Evolutionary conservation across 352 stramenopile genomes (phyloP).

Genomic region (Plasmopara viticola): DNA sequence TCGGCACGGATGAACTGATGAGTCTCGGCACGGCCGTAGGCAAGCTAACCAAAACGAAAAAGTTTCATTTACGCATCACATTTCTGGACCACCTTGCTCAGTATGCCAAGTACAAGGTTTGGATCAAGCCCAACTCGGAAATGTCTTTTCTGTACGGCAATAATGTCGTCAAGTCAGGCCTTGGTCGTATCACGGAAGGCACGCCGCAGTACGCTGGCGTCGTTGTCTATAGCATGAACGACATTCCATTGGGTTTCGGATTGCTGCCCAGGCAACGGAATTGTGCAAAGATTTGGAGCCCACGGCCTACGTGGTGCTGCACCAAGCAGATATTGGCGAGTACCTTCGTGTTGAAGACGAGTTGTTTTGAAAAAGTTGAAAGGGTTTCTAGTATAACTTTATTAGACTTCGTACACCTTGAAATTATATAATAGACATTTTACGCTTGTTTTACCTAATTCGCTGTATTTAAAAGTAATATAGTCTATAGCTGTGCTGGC

Average conservation of each 20-base stretch:
- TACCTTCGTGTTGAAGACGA: slow-evolving; percentile 98
- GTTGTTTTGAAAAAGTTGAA: slow-evolving; percentile 84
- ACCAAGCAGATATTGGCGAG: slow-evolving; percentile 99
- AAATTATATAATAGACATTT: slow-evolving; percentile 60
- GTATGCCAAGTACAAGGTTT: slow-evolving; percentile 99
- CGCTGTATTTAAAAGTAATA: slow-evolving; percentile 13
- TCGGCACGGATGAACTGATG: slow-evolving; percentile 92
- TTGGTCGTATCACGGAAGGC: slow-evolving; percentile 96
- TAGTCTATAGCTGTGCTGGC: slow-evolving; percentile 19
- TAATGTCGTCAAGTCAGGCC: slow-evolving; percentile 97
- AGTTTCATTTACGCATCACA: slow-evolving; percentile 98
- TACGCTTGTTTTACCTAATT: slow-evolving; percentile 25
- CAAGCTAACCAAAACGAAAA: slow-evolving; percentile 99
- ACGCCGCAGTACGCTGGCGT: slow-evolving; percentile 98
- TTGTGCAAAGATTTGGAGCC: slow-evolving; percentile 94
- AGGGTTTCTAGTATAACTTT: background rate
- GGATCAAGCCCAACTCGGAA: slow-evolving; percentile 98
- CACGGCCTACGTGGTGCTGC: slow-evolving; percentile 96
- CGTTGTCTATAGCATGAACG: slow-evolving; percentile 98
- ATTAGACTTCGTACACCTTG: slow-evolving; percentile 17
- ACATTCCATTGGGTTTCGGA: slow-evolving; percentile 98
- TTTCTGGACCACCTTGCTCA: slow-evolving; percentile 97
- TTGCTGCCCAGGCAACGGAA: slow-evolving; percentile 94
- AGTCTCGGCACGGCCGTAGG: slow-evolving; percentile 96
- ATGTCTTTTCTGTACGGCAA: slow-evolving; percentile 99